Base-by-base conservation (phyloP, 1,284 basidiomycete genomes). In the Tilletia walkeri region DNA sequence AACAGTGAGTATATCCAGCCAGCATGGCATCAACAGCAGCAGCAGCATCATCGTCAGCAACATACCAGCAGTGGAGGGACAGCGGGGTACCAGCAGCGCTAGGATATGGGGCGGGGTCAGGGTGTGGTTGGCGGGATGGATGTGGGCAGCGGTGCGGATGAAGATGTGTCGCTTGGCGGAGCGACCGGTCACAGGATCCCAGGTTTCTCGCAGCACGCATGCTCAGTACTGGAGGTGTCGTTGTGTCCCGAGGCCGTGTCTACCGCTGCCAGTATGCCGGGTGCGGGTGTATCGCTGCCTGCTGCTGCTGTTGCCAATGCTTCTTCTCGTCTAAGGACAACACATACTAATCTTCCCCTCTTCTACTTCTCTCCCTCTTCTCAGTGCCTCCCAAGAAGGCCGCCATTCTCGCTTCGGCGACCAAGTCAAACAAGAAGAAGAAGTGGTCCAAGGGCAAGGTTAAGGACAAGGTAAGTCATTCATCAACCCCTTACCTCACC, bases 401-500 rank as follows among this genome's bases (percentile, higher is more conserved):
- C 73, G 82, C 82, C 70, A 83, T 83, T 73, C 75, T 77, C 73
- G 80, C 82, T 66, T 78, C 81, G 70, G 82, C 82, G 75, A 71
- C 76, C 74, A 82, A 82, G 76, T 73, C 75, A 10, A 74, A 91
- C 76, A 97, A 97, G 89, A 98, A 98, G 90, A 98, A 98, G 91
- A 98, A 98, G 90, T 98, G 95, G 95, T 97, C 94, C 80, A 98
- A 98, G 89, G 95, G 95, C 86, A 96, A 96, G 88, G 94, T 97
- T 86, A 97, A 97, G 91, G 94, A 97, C 88, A 97, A 97, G 90
- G 93, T 76, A 67, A 49, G 77, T 73, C 41, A 1, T 45, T 14
- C 41, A 45, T 45, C 41, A 7, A 45, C 14, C 38, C 2, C 16
- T 12, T 66, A 3, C 9, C 49, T 1, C 0, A 67, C 49, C n/a